Evolutionary conservation across 108 stramenopile species (phyloP).

Genomic region (Cyclotella sp.): DNA sequence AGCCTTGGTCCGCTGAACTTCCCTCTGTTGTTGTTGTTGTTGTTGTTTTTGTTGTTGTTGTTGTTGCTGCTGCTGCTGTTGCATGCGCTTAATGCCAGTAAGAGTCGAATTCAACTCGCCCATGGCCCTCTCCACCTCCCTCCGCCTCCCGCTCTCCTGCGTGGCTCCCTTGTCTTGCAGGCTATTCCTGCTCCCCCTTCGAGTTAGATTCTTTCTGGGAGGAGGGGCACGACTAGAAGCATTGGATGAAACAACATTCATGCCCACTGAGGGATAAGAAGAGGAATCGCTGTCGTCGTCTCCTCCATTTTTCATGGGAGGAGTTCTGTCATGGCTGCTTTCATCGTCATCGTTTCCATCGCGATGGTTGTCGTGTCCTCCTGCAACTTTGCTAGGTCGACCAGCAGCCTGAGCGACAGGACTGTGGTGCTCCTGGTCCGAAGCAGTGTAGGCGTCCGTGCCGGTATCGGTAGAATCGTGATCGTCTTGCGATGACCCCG

Average conservation of each 20-base stretch:
- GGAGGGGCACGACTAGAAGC: background rate
- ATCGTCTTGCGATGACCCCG: background rate
- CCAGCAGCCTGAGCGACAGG: background rate
- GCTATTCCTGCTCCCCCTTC: background rate
- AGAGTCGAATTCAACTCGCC: too few species aligned
- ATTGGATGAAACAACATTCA: background rate
- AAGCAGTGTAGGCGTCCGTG: background rate
- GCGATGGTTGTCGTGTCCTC: background rate
- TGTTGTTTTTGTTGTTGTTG: too few species aligned
- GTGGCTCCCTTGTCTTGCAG: background rate
- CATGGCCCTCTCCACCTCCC: too few species aligned
- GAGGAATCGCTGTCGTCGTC: conserved; percentile 1
- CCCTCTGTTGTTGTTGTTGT: too few species aligned
- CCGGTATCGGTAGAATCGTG: background rate
- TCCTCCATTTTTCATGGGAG: conserved; percentile 3
- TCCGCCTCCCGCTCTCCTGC: too few species aligned
- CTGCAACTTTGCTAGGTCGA: background rate
- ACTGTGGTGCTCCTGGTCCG: conserved; percentile 10
- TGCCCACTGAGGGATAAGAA: conserved; percentile 16
- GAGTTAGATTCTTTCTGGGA: background rate
- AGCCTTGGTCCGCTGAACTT: too few species aligned
- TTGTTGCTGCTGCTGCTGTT: too few species aligned
- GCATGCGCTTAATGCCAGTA: too few species aligned
- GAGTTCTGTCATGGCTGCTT: background rate
- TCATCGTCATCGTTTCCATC: background rate